Conservation (phyloP, 371 early-diverging fungal species). For the Mortierella sp. region DNA sequence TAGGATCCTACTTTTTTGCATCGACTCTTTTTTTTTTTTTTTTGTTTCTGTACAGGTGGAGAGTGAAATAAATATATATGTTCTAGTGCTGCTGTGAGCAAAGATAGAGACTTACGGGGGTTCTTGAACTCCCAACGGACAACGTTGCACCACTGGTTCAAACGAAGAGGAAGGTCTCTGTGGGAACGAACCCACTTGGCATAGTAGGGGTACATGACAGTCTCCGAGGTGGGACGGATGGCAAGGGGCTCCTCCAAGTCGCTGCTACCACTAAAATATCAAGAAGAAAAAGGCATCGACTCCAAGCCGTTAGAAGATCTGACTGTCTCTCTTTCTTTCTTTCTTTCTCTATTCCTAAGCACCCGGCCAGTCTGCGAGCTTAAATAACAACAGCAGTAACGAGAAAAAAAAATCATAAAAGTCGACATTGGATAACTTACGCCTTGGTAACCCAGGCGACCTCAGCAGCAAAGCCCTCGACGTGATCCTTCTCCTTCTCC, state of each 20-base stretch:
- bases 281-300: neutral
- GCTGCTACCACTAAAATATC: constrained; percentile 75
- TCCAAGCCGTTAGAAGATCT: neutral
- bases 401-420: neutral
- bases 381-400: neutral
- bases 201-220: constrained; percentile 99
- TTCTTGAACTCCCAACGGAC: constrained; percentile 99
- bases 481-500: constrained; percentile 99
- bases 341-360: constrained; percentile 5
- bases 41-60: no score
- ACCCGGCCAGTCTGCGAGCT: no score
- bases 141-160: constrained; percentile 99
- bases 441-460: constrained; percentile 99
- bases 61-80: no score
- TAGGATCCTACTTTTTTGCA: neutral
- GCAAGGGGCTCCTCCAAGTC: constrained; percentile 98
- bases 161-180: constrained; percentile 98
- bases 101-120: constrained; percentile 75
- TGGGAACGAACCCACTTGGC: constrained; percentile 99
- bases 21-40: no score
- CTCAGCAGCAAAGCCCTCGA: constrained; percentile 99
- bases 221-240: constrained; percentile 99
- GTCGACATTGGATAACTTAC: constrained; percentile 56
- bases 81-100: neutral
- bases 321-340: neutral